A percentile compares a stretch with the other conserved stretches of the same genome.
These are phyloP conservation scores for Trichosporon sp. DNA, from an alignment of 1,284 basidiomycete genomes.

Conservation along the genomic window DNA sequence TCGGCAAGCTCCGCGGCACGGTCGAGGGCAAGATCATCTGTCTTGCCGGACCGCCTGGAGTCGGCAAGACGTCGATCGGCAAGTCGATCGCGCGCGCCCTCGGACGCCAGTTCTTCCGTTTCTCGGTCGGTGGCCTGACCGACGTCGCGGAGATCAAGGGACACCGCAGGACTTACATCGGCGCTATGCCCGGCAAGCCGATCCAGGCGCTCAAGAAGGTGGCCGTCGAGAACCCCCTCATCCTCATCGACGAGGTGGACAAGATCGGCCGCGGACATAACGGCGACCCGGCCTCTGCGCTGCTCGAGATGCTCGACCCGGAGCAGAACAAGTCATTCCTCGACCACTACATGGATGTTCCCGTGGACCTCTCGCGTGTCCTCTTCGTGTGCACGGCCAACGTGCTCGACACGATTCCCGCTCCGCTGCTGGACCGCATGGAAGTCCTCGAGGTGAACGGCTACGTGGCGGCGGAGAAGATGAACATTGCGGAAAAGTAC, in stretches of 20 bases:
- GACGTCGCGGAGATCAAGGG: conserved; percentile 99
- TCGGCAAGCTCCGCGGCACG: conserved; percentile 90
- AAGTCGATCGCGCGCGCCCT: conserved; percentile 60
- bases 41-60: conserved; percentile 92
- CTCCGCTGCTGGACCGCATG: conserved; percentile 92
- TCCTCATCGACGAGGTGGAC: conserved; percentile 96
- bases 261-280: conserved; percentile 89
- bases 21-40: conserved; percentile 99
- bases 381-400: conserved; percentile 98
- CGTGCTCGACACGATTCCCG: conserved; percentile 90
- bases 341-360: conserved; percentile 97
- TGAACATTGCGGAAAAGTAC: conserved; percentile 84
- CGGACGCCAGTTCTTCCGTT: conserved; percentile 51
- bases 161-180: conserved; percentile 93
- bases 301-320: conserved; percentile 95
- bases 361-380: conserved; percentile 90
- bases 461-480: conserved; percentile 96
- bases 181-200: conserved; percentile 93
- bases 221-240: conserved; percentile 92
- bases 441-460: conserved; percentile 95
- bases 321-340: conserved; percentile 94
- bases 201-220: conserved; percentile 96
- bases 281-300: conserved; percentile 88
- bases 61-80: conserved; percentile 90
- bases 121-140: conserved; percentile 92